phyloP scores from a whole-genome alignment of 116 monocot species.

The Trichopus zeylanicus region DNA sequence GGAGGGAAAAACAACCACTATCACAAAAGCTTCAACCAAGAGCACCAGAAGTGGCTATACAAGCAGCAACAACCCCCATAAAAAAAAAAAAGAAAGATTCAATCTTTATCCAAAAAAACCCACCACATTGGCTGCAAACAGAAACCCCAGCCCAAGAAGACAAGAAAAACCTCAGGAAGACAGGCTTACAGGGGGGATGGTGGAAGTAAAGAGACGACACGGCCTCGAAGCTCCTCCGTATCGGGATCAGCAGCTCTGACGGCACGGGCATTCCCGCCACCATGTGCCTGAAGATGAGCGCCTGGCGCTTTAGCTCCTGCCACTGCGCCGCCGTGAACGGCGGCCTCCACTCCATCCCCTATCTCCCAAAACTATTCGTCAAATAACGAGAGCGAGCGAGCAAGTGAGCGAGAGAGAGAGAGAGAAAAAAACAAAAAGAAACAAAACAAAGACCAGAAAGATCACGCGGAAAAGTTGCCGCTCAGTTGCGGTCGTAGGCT shows the following conservation, averaged over 20 bases:
- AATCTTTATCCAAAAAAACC: not conserved
- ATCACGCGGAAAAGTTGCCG: not conserved
- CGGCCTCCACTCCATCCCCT: conserved; percentile 17
- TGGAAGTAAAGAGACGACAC: conserved; percentile 48
- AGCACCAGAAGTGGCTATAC: no score
- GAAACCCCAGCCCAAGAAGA: no score
- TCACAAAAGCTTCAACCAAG: no score
- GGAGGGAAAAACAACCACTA: no score
- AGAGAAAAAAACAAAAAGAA: not conserved
- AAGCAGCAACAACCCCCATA: no score
- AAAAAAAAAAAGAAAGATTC: no score
- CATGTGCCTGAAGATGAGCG: conserved; percentile 77
- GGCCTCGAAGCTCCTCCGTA: conserved; percentile 59
- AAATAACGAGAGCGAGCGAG: not conserved
- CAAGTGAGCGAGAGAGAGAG: not conserved
- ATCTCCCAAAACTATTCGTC: conserved; percentile 3
- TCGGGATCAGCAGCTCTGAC: conserved; percentile 55
- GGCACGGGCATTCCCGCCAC: conserved; percentile 73
- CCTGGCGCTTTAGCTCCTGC: conserved; percentile 87
- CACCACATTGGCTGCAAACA: not conserved
- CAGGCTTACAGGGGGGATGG: conserved; percentile 33
- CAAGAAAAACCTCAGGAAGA: not conserved
- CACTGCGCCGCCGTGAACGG: conserved; percentile 85
- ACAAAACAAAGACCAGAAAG: not conserved
- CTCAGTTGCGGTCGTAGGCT: conserved; percentile 5